phyloP scores from a whole-genome alignment of 2,329 filamentous ascomycete species.

The Aspergillus viridinutans region DNA sequence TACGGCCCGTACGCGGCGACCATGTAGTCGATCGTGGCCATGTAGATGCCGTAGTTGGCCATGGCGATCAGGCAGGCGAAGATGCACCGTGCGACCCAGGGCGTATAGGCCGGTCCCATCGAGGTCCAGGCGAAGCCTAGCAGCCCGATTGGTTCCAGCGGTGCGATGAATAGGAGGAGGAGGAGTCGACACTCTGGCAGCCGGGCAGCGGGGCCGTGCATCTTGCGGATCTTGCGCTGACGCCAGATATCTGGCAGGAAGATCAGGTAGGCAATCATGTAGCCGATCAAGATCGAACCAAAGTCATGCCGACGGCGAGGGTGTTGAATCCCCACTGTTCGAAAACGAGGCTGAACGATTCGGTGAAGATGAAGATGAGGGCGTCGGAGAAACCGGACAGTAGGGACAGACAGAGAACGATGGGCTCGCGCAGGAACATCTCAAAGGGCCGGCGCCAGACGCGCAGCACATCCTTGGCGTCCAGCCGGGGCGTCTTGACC shows the following conservation, averaged over 20 bases:
- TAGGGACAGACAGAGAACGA: slow-evolving; percentile 58
- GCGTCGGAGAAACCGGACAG: slow-evolving; percentile 62
- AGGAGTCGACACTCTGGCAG: slow-evolving; percentile 52
- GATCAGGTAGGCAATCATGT: slow-evolving; percentile 55
- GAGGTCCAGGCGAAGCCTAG: slow-evolving; percentile 61
- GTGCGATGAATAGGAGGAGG: slow-evolving; percentile 58
- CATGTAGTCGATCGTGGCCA: slow-evolving; percentile 66
- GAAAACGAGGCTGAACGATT: slow-evolving; percentile 59
- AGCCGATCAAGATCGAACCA: slow-evolving; percentile 55
- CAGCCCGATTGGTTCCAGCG: slow-evolving; percentile 57
- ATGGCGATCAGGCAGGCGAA: slow-evolving; percentile 59
- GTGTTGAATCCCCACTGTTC: slow-evolving; percentile 55
- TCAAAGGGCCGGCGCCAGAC: slow-evolving; percentile 60
- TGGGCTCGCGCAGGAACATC: slow-evolving; percentile 63
- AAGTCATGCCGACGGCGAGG: slow-evolving; percentile 50
- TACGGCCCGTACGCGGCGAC: slow-evolving; percentile 64
- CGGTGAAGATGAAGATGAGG: slow-evolving; percentile 64
- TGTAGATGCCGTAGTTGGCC: slow-evolving; percentile 61
- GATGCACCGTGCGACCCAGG: slow-evolving; percentile 61
- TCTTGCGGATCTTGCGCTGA: slow-evolving; percentile 46
- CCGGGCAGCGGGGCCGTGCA: slow-evolving; percentile 55
- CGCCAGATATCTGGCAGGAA: slow-evolving; percentile 55
- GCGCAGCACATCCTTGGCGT: slow-evolving; percentile 56
- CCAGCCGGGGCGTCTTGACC: slow-evolving; percentile 55
- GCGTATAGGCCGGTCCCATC: slow-evolving; percentile 48